Percentiles rank a stretch among this genome's conserved stretches.
phyloP scores from a whole-genome alignment of 1,284 basidiomycete species.

The Ceratobasidium theobromae region DNA sequence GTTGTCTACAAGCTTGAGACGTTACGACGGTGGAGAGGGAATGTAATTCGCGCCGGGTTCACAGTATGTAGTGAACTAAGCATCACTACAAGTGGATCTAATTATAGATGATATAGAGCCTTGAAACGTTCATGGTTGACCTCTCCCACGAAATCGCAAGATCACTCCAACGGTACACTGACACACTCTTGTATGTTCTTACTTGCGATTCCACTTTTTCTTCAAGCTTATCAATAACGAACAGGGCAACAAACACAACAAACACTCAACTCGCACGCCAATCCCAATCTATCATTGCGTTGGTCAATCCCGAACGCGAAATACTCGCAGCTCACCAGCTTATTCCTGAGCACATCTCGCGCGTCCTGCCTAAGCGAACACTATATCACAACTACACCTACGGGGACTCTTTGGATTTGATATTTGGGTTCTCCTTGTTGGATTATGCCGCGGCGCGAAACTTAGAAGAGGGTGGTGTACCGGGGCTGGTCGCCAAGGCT shows the following conservation, averaged over 20 bases:
- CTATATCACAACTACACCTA: slow-evolving; percentile 81
- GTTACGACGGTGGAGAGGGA: slow-evolving; percentile 75
- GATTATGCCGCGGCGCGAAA: slow-evolving; percentile 89
- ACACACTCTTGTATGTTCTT: slow-evolving; percentile 66
- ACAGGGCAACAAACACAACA: slow-evolving; percentile 66
- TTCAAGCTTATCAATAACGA: neutral
- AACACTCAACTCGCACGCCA: slow-evolving; percentile 67
- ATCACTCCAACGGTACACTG: slow-evolving; percentile 69
- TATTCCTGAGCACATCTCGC: slow-evolving; percentile 60
- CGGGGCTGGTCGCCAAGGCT: slow-evolving; percentile 83
- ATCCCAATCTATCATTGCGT: slow-evolving; percentile 57
- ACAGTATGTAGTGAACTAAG: slow-evolving; percentile 48
- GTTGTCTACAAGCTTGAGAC: slow-evolving; percentile 95
- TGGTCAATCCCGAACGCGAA: slow-evolving; percentile 71
- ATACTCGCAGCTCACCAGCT: slow-evolving; percentile 55
- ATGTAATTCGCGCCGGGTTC: slow-evolving; percentile 80
- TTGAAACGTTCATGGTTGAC: slow-evolving; percentile 79
- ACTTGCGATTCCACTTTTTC: neutral
- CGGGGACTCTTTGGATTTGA: slow-evolving; percentile 84
- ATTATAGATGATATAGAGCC: slow-evolving; percentile 53
- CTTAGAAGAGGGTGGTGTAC: slow-evolving; percentile 72
- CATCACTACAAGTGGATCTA: slow-evolving; percentile 31
- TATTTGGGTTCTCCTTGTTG: slow-evolving; percentile 89
- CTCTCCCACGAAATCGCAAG: slow-evolving; percentile 64
- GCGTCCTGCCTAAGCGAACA: slow-evolving; percentile 62